Conservation (phyloP, 169 alveolate genomes). For the Babesia divergens region DNA sequence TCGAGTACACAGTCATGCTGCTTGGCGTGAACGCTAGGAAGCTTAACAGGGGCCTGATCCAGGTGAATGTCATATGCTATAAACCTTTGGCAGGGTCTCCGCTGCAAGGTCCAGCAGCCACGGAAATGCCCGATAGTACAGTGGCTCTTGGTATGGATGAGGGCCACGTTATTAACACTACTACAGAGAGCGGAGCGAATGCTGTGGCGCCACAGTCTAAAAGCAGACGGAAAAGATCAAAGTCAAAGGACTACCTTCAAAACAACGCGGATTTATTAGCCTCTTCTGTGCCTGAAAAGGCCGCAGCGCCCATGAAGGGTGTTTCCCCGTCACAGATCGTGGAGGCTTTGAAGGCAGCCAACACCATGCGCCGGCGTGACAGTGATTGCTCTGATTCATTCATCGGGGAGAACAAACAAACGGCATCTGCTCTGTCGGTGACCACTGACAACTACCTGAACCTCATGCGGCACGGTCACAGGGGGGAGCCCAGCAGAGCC, state of each 20-base stretch:
- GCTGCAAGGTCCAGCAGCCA: not conserved
- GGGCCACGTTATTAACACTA: too few relatives aligned
- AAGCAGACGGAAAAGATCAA: too few relatives aligned
- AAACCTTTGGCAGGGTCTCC: not conserved
- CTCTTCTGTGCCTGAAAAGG: not conserved
- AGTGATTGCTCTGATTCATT: not conserved
- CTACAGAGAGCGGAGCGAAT: too few relatives aligned
- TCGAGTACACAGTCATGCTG: slow-evolving; percentile 54
- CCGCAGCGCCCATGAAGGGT: not conserved
- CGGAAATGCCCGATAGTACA: not conserved
- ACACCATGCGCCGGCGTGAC: not conserved
- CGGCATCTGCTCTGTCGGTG: not conserved
- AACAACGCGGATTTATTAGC: not conserved
- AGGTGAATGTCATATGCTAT: slow-evolving; percentile 21
- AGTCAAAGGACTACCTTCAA: not conserved
- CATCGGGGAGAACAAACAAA: not conserved
- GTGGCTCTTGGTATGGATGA: too few relatives aligned
- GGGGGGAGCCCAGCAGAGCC: not conserved
- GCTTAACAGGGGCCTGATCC: not conserved
- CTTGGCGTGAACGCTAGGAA: slow-evolving; percentile 29
- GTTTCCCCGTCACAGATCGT: not conserved
- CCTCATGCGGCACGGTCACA: not conserved
- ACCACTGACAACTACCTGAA: not conserved
- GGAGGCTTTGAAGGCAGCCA: not conserved
- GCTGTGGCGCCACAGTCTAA: not conserved